These are phyloP conservation scores for Monosporascus sp. DNA, from an alignment of 2,329 filamentous ascomycete species.

Conservation along the genomic window DNA sequence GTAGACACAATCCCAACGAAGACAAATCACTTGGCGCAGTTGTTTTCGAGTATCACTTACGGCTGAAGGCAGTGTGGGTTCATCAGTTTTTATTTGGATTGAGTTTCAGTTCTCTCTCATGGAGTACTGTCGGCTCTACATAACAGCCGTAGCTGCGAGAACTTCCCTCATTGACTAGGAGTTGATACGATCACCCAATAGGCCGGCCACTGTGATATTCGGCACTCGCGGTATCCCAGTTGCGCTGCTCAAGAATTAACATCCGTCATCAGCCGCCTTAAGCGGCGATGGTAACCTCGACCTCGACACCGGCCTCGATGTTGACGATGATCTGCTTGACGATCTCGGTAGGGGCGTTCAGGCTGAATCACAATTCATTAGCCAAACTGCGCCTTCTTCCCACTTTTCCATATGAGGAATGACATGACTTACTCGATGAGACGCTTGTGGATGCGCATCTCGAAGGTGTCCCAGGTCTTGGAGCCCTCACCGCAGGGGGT, in stretches of 20 bases:
- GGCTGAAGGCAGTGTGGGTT: background rate
- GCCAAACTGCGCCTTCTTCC: conserved; percentile 13
- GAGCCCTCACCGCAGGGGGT: conserved; percentile 99
- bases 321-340: conserved; percentile 97
- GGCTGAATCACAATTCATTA: conserved; percentile 36
- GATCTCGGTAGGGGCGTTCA: conserved; percentile 95
- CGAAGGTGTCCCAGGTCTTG: conserved; percentile 99
- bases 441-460: conserved; percentile 99
- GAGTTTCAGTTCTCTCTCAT: background rate
- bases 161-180: too few relatives aligned
- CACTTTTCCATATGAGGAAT: background rate
- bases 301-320: conserved; percentile 90
- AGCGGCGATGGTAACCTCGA: conserved; percentile 87
- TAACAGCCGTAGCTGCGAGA: background rate
- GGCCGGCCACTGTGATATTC: background rate
- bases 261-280: conserved; percentile 36
- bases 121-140: background rate
- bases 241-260: background rate
- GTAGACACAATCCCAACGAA: background rate
- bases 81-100: background rate
- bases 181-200: background rate
- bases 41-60: background rate
- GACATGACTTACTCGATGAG: conserved; percentile 71
- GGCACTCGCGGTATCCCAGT: background rate
- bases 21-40: too few relatives aligned